phyloP scores from a whole-genome alignment of 306 rosid genomes.

The Pyrus pyrifolia region DNA sequence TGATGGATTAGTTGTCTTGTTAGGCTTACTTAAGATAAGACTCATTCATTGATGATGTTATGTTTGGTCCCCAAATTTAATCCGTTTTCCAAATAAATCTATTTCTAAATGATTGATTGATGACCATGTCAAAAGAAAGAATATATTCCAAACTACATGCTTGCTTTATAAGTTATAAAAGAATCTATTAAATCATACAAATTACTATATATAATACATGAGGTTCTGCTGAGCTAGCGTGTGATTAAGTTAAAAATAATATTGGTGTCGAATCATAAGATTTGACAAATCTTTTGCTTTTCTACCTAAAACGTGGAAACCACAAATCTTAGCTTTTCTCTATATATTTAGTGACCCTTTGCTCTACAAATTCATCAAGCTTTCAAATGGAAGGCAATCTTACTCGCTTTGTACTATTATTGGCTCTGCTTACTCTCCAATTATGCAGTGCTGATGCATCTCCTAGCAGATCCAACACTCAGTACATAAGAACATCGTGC shows the following conservation, averaged over 20 bases:
- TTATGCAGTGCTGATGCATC: not conserved
- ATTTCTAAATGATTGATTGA: not conserved
- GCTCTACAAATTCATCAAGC: not conserved
- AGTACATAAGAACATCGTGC: slow-evolving; percentile 33
- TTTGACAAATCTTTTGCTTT: no score
- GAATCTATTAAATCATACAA: no score
- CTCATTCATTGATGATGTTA: not conserved
- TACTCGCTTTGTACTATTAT: not conserved
- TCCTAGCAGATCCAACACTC: not conserved
- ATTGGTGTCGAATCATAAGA: no score
- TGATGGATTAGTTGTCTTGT: no score
- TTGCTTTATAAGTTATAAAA: not conserved
- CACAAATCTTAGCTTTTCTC: not conserved
- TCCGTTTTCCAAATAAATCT: not conserved
- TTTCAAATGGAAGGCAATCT: slow-evolving; percentile 5
- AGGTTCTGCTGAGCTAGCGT: no score
- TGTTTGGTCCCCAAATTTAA: not conserved
- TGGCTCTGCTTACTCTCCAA: slow-evolving; percentile 12
- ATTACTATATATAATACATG: no score
- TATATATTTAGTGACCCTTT: not conserved
- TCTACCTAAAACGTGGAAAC: not conserved
- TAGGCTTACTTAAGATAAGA: no score
- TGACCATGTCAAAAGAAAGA: not conserved
- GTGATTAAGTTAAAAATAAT: no score
- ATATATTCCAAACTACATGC: not conserved